These are phyloP conservation scores for Rhodotorula sp. DNA, from an alignment of 1,284 basidiomycete genomes.

Conservation along the genomic window DNA sequence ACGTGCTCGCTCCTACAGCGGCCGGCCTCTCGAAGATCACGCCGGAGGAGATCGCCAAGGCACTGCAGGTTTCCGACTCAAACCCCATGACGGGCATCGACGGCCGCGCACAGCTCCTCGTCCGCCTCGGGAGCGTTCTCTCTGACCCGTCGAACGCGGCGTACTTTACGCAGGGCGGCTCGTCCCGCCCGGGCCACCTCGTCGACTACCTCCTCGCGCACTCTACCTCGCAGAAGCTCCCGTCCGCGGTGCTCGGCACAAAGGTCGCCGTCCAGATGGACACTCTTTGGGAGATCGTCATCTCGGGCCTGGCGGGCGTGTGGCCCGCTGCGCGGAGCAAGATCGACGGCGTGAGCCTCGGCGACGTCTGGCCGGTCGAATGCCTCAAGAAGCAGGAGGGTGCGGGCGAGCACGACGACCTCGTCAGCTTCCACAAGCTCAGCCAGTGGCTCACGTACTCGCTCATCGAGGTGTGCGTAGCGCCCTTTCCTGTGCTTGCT, in stretches of 20 bases:
- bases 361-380: constrained; percentile 84
- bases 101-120: constrained; percentile 76
- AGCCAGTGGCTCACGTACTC: constrained; percentile 89
- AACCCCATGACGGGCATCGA: constrained; percentile 92
- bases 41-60: constrained; percentile 62
- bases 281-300: constrained; percentile 77
- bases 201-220: constrained; percentile 60
- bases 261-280: constrained; percentile 46
- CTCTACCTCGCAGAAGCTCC: constrained; percentile 49
- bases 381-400: constrained; percentile 64
- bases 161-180: constrained; percentile 58
- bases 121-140: constrained; percentile 71
- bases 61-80: constrained; percentile 72
- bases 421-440: constrained; percentile 94
- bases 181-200: constrained; percentile 73
- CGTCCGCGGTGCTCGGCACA: constrained; percentile 60
- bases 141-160: constrained; percentile 57
- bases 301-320: constrained; percentile 79
- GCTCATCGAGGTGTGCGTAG: constrained; percentile 68
- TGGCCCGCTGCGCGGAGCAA: constrained; percentile 79
- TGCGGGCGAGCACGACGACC: constrained; percentile 55
- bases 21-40: constrained; percentile 69
- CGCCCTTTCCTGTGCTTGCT: neutral
- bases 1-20: constrained; percentile 56
- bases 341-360: constrained; percentile 71